Base-by-base conservation (phyloP, 148 eudicot genomes). In the Diospyros kaki region DNA sequence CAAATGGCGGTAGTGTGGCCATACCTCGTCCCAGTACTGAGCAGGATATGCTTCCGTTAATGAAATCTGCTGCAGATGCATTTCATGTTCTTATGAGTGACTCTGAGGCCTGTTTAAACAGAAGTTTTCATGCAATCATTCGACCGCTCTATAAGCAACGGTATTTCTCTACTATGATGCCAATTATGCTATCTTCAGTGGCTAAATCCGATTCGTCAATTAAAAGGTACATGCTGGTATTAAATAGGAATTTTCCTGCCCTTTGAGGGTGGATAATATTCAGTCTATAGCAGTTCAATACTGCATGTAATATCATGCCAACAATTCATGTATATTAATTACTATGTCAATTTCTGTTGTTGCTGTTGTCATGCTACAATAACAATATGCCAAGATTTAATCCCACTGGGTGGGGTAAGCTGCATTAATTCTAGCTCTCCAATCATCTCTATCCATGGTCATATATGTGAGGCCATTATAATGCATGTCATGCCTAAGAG, bases 81-180 rank as follows among this genome's bases (percentile, higher is more conserved):
- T 92, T 95, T 86, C 83, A 87, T 78, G 71, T 92, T 74, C 78
- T 92, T 63, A 86, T 92, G 88, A 89, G 92, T 64, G 97, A 92
- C 73, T 85, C 97, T 38, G 93, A 86, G 56, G 92, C 78, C 78
- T 95, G 98, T 90, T 87, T 95, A 67, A 92, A 84, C 75, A 86
- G 81, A 84, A 87, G 79, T 58, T 86, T 84, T 71, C 98, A 95
- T 81, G 92, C 97, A 69, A 86, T 78, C 58, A 73, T 87, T 64
- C 82, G 94, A 55, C 98, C 98, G 15, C 96, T 95, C 68, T 92
- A 95, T 84, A 95, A 92, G 88, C 98, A 95, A 73, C 92, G 97
- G 9, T 87, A 86, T 78, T 94, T 90, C 80, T 86, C 89, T 75
- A 87, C 84, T 78, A 76, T 89, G 72, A 79, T 85, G 81, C 97